Base-by-base conservation (phyloP, 2,329 filamentous ascomycete species). In the Phialophora verrucosa region DNA sequence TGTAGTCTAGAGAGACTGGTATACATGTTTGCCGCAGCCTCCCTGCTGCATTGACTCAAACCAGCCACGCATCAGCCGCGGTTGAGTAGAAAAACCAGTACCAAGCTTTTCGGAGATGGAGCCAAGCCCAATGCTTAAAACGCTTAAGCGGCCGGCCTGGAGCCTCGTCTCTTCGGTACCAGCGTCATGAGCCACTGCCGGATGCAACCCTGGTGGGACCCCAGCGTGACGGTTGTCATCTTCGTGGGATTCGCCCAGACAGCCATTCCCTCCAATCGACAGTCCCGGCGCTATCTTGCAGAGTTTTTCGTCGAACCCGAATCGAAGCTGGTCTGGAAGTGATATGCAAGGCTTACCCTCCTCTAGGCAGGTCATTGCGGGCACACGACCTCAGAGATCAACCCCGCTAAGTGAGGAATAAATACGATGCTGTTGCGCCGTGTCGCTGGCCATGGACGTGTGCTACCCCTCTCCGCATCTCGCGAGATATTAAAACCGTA, bases 251-350 rank as follows among this genome's bases (percentile, higher is more conserved):
- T 50, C 12, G 23, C n/a, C 47, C 29, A 61, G 59, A 51, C 35
- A 17, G 23, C 23, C 23, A 12, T 11, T 27, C 51, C 51, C 32
- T 55, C 59, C 59, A 62, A 62, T 62, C 35, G 51, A 29, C n/a
- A 23, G 2, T 44, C 31, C 6, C 20, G 59, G 23, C 31, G 31
- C 51, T 62, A 55, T 55, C 50, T 53, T 31, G 42, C 59, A 62
- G 49, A 55, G 14, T 49, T 47, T 47, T 55, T 49, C 27, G 20
- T 31, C 17, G 29, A 53, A 25, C 32, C n/a, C 57, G 42, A 50
- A 59, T 50, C 42, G 57, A 61, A 61, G 47, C 27, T n/a, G 44
- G 47, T 53, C 59, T 61, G n/a, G 59, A 61, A 53, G 29, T 53
- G 59, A 54, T 61, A 51, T 27, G n/a, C 57, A 27, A 11, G 49